A percentile compares a stretch with the other conserved stretches of the same genome.
phyloP scores from a whole-genome alignment of 2,329 filamentous ascomycete species.

The Anisogramma anomala region DNA sequence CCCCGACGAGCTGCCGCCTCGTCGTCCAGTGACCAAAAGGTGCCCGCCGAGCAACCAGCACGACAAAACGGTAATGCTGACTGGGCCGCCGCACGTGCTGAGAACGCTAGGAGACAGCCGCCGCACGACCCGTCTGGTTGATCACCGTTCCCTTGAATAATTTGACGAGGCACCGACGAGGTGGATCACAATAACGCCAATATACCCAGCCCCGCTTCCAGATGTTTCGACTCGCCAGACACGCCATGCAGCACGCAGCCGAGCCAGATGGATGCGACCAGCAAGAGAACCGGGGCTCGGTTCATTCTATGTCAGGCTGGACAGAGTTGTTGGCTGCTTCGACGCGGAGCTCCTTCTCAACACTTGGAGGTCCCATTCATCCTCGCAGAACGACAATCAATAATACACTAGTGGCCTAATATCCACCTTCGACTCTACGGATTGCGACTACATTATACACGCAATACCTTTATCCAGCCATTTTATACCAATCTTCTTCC shows the following conservation, averaged over 20 bases:
- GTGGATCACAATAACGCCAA: neutral
- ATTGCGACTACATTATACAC: neutral
- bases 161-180: neutral
- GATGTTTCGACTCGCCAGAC: neutral
- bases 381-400: neutral
- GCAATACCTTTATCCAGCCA: neutral
- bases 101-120: slow-evolving; percentile 21
- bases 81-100: slow-evolving; percentile 26
- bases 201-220: neutral
- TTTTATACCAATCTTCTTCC: neutral
- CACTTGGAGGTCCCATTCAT: neutral
- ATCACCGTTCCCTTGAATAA: slow-evolving; percentile 10
- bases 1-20: slow-evolving; percentile 15
- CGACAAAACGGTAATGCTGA: slow-evolving; percentile 27
- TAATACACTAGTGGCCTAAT: slow-evolving; percentile 9
- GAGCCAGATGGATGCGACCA: neutral
- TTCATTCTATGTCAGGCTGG: neutral
- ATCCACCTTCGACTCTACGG: neutral
- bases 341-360: neutral
- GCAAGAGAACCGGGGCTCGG: neutral
- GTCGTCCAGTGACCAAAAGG: slow-evolving; percentile 42
- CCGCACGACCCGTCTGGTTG: slow-evolving; percentile 17
- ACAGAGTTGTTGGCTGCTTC: neutral
- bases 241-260: too few relatives aligned
- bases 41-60: slow-evolving; percentile 47